A percentile compares a stretch with the other conserved stretches of the same genome.
phyloP scores from a whole-genome alignment of 2,329 filamentous ascomycete genomes.

The Fusarium solani-melongenae region DNA sequence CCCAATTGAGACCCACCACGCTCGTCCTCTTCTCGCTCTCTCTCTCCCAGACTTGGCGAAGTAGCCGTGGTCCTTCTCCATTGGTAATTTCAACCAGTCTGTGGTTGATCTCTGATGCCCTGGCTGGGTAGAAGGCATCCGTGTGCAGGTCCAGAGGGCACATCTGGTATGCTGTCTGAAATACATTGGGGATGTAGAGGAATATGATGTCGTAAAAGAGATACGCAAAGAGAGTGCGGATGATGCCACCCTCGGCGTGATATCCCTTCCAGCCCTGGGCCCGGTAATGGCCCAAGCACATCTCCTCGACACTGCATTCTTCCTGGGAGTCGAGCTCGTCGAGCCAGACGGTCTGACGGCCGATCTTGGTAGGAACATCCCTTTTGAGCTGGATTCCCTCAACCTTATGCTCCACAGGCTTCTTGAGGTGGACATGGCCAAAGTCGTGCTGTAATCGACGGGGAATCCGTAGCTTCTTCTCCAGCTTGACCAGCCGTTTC shows the following conservation, averaged over 20 bases:
- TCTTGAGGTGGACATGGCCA: slow-evolving; percentile 81
- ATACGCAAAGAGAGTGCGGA: slow-evolving; percentile 90
- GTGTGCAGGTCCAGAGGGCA: slow-evolving; percentile 93
- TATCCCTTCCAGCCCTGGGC: slow-evolving; percentile 91
- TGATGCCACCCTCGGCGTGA: slow-evolving; percentile 89
- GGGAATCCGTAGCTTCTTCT: slow-evolving; percentile 83
- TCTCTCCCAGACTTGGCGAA: slow-evolving; percentile 74
- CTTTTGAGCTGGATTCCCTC: slow-evolving; percentile 82
- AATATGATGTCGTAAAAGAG: slow-evolving; percentile 96
- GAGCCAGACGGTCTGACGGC: slow-evolving; percentile 79
- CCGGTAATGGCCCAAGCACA: slow-evolving; percentile 91
- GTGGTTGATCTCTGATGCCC: slow-evolving; percentile 90
- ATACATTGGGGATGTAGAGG: slow-evolving; percentile 93
- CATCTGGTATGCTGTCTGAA: slow-evolving; percentile 94
- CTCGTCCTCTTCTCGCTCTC: slow-evolving; percentile 81
- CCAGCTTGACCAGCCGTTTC: slow-evolving; percentile 91
- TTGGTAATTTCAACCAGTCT: slow-evolving; percentile 89
- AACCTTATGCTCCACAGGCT: slow-evolving; percentile 79
- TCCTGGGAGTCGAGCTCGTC: slow-evolving; percentile 76
- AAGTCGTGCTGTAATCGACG: slow-evolving; percentile 94
- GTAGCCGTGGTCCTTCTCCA: slow-evolving; percentile 75
- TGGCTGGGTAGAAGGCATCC: slow-evolving; percentile 87
- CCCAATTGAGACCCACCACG: slow-evolving; percentile 93
- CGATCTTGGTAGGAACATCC: slow-evolving; percentile 57
- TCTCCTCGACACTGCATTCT: slow-evolving; percentile 90